These are phyloP conservation scores for Pseudogymnoascus sp. DNA, from an alignment of 2,329 filamentous ascomycete species.

Conservation along the genomic window DNA sequence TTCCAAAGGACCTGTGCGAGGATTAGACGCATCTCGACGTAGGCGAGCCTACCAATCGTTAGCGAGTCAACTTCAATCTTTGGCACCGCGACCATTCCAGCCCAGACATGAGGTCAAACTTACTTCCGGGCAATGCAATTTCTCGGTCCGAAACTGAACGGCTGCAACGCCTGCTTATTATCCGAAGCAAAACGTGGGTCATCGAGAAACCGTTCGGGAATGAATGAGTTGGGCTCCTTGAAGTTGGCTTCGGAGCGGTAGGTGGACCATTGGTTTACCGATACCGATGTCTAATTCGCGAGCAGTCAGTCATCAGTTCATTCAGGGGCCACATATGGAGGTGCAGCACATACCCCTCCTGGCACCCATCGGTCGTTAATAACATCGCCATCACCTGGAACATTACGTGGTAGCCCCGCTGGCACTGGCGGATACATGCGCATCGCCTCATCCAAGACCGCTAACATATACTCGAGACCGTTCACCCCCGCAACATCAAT, in stretches of 20 bases:
- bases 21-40: constrained; percentile 17
- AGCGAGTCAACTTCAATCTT: not conserved
- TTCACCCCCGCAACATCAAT: constrained; percentile 30
- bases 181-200: constrained; percentile 11
- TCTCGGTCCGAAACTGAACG: constrained; percentile 13
- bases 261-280: constrained; percentile 23
- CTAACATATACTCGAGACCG: constrained; percentile 32
- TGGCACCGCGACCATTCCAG: not conserved
- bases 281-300: constrained; percentile 12
- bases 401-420: constrained; percentile 10
- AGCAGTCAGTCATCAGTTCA: not conserved
- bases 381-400: constrained; percentile 12
- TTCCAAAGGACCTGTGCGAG: constrained; percentile 22
- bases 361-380: constrained; percentile 15
- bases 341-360: constrained; percentile 9
- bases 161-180: constrained; percentile 10
- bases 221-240: constrained; percentile 13
- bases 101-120: not conserved
- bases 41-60: constrained; percentile 10
- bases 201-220: constrained; percentile 27
- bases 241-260: constrained; percentile 19
- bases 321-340: too few species aligned
- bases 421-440: constrained; percentile 31
- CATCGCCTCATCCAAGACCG: constrained; percentile 35
- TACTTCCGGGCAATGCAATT: constrained; percentile 16